Base-by-base conservation (phyloP, 75 land plant genomes). In the Cunninghamia lanceolata region DNA sequence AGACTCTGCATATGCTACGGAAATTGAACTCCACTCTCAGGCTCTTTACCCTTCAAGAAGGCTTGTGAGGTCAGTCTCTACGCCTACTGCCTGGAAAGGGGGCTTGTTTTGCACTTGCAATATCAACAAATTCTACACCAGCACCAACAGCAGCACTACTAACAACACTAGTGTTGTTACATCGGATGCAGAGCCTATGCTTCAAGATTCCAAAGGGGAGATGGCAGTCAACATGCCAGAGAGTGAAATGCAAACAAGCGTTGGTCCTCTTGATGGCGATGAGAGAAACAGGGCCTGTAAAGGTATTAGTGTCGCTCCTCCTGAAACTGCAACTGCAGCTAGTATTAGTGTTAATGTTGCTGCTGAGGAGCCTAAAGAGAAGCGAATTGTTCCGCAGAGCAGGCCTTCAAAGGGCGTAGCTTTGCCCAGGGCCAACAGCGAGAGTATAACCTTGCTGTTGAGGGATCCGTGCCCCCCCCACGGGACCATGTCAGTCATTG, bases 401-500 rank as follows among this genome's bases (percentile, higher is more conserved):
- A 53, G 66, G 66, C 84, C 63, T 32, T 52, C 38, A 16, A 83
- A 83, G 39, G 25, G 38, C 39, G 50, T 83, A 52, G 36, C 47
- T 45, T 63, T 63, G n/a, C 68, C 34, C n/a, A 83, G 84, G 84
- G 84, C 84, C 38, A 53, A 83, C 84, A 83, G 66, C 38, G 84
- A 83, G 54, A 83, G 84, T 52, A 54, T 83, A 32, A 54, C 66
- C 21, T 34, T 52, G 38, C 40, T 83, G 84, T 83, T 83, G 66
- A 54, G 34, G 63, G 84, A 83, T 54, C 59, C 84, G 38, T 83
- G 84, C 38, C 94, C 95, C 15, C 90, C 91, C 39, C 91, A 92
- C 89, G 94, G 95, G 32, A 76, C 54, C 54, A 86, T 86, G 8
- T 88, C 92, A 15, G 81, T 88, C 42, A 83, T 89, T 28, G 95